Base-by-base conservation (phyloP, 106 monocot species). In the Chionographis japonica region DNA sequence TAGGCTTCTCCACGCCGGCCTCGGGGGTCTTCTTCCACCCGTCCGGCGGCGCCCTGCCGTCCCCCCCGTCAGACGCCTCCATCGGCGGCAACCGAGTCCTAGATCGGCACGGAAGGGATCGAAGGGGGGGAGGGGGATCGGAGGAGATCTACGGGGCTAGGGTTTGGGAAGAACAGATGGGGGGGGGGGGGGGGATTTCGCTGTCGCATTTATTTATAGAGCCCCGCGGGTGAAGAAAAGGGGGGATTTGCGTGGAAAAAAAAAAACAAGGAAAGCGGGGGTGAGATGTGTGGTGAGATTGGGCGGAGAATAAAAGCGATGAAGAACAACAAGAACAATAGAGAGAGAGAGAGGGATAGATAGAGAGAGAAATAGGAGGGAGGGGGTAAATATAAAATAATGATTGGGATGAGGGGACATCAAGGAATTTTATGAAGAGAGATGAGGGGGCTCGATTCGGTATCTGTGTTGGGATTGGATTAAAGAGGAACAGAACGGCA, bases 1-100 rank as follows among this genome's bases (percentile, higher is more conserved):
- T 50, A 27, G 82, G 82, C 71, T 85, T 79, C 13, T 79, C 83
- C 40, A 49, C 78, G 14, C 37, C 73, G 7, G 71, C 53, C 52
- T 70, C 17, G 55, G 68, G 69, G 8, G 76, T 35, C 78, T 69
- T 75, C 76, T 59, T 66, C 73, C 72, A 55, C 68, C 37, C 78
- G 3, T 63, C 53, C 61, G 61, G 27, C n/a, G 46, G 46, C 5
- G 5, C 9, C 8, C 46, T 10, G 5, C 8, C 5, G 46, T 51
- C 67, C 37, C 62, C 68, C 35, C 78, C 79, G 67, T 50, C 70
- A 74, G 41, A 59, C 71, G 54, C 65, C 65, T 79, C 84, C 79
- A 68, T 80, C 60, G 12, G 38, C 68, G 13, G 12, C 60, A 39
- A 19, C 69, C 36, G 41, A 19, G 73, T 68, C 65, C 77, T 78